Conservation (phyloP, 441 rosid genomes). For the Melastoma candidum region DNA sequence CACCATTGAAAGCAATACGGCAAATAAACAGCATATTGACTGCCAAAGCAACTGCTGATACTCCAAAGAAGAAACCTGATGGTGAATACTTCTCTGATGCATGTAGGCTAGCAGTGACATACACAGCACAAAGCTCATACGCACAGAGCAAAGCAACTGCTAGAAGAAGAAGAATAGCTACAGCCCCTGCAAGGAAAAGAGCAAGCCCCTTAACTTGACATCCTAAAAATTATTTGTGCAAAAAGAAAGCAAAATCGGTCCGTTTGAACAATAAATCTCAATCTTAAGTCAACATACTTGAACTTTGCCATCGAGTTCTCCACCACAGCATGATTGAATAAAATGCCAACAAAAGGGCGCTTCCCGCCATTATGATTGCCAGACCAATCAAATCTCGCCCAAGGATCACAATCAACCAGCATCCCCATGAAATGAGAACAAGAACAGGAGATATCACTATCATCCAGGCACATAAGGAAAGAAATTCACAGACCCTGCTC, state of each 20-base stretch:
- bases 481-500: constrained; percentile 60
- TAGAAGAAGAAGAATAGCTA: constrained; percentile 95
- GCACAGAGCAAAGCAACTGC: constrained; percentile 96
- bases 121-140: constrained; percentile 96
- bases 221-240: neutral
- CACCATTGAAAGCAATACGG: constrained; percentile 98
- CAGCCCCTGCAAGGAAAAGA: constrained; percentile 53
- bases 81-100: constrained; percentile 96
- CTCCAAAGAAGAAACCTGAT: constrained; percentile 98
- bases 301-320: constrained; percentile 99
- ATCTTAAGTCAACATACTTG: constrained; percentile 43
- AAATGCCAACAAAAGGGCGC: constrained; percentile 92
- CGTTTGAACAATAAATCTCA: too few relatives aligned
- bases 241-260: too few relatives aligned
- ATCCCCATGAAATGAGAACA: constrained; percentile 88
- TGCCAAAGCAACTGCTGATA: constrained; percentile 96
- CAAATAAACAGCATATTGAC: constrained; percentile 99
- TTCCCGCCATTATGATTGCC: constrained; percentile 96
- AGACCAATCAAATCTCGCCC: constrained; percentile 90
- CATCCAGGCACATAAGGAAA: constrained; percentile 72
- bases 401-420: constrained; percentile 69
- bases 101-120: constrained; percentile 82
- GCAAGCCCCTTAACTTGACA: neutral
- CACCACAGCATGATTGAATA: constrained; percentile 99
- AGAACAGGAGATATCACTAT: constrained; percentile 78